Evolutionary conservation across 2,329 filamentous ascomycete species (phyloP).

Genomic region (Neopestalotiopsis sp.): DNA sequence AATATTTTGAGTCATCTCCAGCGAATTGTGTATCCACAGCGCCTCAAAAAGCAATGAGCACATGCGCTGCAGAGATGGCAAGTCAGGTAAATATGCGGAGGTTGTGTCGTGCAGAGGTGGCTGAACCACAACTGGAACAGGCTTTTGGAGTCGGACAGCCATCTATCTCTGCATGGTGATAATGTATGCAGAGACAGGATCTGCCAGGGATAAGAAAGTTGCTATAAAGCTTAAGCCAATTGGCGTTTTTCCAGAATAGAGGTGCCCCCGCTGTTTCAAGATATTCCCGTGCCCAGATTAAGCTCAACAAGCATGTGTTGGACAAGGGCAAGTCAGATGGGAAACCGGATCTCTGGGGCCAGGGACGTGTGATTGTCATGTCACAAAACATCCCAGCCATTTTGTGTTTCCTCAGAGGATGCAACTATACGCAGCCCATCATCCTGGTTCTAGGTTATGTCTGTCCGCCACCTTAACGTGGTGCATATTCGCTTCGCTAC

Average conservation of each 20-base stretch:
- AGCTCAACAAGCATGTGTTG: neutral
- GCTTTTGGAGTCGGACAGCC: neutral
- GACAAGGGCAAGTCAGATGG: neutral
- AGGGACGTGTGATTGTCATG: neutral
- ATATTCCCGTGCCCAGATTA: neutral
- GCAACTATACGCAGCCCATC: neutral
- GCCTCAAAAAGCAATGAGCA: neutral
- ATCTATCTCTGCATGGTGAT: neutral
- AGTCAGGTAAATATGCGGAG: neutral
- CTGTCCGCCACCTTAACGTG: neutral
- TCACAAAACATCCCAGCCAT: neutral
- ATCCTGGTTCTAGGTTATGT: conserved; percentile 13
- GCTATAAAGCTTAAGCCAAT: neutral
- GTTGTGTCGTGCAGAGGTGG: neutral
- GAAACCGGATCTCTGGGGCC: neutral
- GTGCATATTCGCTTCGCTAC: neutral
- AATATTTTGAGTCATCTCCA: neutral
- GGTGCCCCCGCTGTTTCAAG: neutral
- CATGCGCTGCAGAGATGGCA: neutral
- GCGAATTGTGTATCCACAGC: neutral
- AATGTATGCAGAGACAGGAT: neutral
- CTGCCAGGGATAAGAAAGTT: neutral
- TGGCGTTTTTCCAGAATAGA: neutral
- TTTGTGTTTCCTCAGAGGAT: neutral
- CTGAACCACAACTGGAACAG: conserved; percentile 2